Conservation (phyloP, 257 asterid species). For the Rauvolfia tetraphylla region DNA sequence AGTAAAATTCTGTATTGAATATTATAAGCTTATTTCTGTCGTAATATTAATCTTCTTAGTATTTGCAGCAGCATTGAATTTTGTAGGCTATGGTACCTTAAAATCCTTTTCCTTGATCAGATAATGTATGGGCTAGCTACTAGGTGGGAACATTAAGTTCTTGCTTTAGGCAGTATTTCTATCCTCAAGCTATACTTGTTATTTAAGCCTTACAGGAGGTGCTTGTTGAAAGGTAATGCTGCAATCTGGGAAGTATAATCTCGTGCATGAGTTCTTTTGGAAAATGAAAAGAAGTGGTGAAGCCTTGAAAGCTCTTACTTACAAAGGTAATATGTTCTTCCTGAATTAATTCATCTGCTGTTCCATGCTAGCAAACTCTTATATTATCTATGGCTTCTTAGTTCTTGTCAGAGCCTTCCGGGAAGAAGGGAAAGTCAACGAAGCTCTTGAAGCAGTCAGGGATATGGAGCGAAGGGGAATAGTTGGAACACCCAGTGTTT, state of each 20-base stretch:
- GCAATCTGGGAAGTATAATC: slow-evolving; percentile 70
- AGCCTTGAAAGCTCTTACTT: slow-evolving; percentile 71
- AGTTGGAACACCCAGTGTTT: slow-evolving; percentile 73
- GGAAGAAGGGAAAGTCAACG: slow-evolving; percentile 81
- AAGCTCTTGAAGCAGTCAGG: slow-evolving; percentile 80
- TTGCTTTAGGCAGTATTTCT: neutral
- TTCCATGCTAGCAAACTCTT: slow-evolving; percentile 17
- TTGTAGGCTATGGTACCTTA: neutral
- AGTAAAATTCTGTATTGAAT: too few relatives aligned
- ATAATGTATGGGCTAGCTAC: neutral
- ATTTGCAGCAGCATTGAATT: neutral
- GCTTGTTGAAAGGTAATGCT: slow-evolving; percentile 77
- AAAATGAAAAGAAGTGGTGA: slow-evolving; percentile 87
- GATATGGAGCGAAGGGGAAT: slow-evolving; percentile 92
- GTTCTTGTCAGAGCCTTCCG: slow-evolving; percentile 89
- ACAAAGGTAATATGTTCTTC: slow-evolving; percentile 58
- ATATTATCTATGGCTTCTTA: slow-evolving; percentile 26
- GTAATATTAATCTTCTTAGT: neutral
- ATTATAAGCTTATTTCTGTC: too few relatives aligned
- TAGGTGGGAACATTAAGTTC: neutral
- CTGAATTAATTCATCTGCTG: slow-evolving; percentile 9
- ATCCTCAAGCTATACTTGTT: slow-evolving; percentile 22
- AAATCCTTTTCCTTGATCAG: neutral
- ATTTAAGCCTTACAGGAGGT: slow-evolving; percentile 27
- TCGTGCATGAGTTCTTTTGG: slow-evolving; percentile 60